Evolutionary conservation across 129 eudicot species (phyloP), one percentile per base, ranked within the genome.

Genomic region (Centella asiatica): DNA sequence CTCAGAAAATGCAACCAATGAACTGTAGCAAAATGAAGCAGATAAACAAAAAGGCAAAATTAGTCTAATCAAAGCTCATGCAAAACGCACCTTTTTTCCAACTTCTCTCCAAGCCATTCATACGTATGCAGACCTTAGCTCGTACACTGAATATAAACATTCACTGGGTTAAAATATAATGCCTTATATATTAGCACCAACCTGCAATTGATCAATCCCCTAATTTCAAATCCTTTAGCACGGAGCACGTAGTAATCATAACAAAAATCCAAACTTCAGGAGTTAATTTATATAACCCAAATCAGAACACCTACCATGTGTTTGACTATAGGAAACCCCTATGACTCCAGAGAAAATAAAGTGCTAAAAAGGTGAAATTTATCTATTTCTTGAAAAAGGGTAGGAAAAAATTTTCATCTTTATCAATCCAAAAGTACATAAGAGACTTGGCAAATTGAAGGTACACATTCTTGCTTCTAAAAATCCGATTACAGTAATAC

Each of bases 101-200:
- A 75, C 66, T 62, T 65, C 81, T 69, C 96, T 88, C 93, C 88
- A 88, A 69, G 93, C 93, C 96, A 88, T 84, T 79, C 77, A 79
- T 57, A 74, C 68, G 79, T 42, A 77, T 36, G 32, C 63, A 59
- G 66, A 58, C 27, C 46, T 15, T 77, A 73, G 75, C 77, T 71
- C 36, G 22, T 9, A 18, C 3, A 67, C 26, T 31, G 18, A 57
- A 57, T 44, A 37, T 1, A 32, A 29, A 67, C 18, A 25, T 19
- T 39, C 63, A 26, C 20, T 23, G 26, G 26, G 44, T 27, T n/a
- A 67, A 54, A 62, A 7, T 0, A 4, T 15, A n/a, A 6, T 26
- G 9, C 27, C 53, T 4, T 24, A 29, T 0, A 28, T 18, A 13
- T 26, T 23, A 28, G 2, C 40, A 44, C 2, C 1, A 24, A 51